Evolutionary conservation across 345 rosid species (phyloP).

Genomic region (Populus nigra): DNA sequence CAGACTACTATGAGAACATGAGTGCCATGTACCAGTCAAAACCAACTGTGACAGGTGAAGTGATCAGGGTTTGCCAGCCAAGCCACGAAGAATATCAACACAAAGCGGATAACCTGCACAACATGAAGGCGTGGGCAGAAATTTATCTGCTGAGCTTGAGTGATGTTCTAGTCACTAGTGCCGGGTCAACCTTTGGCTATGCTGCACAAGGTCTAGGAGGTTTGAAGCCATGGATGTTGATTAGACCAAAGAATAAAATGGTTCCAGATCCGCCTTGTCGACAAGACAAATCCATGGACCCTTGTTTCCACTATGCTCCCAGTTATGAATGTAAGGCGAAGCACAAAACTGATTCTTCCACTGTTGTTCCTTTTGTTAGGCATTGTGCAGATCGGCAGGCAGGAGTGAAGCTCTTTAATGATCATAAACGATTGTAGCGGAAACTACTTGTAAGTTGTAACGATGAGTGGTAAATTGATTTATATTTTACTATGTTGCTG

Average conservation of each 20-base stretch:
- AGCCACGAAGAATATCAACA: constrained; percentile 22
- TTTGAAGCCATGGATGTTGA: constrained; percentile 19
- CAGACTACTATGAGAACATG: constrained; percentile 12
- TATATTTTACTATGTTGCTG: too few relatives aligned
- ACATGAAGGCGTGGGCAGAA: constrained; percentile 23
- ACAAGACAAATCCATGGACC: constrained; percentile 11
- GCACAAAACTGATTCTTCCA: neutral
- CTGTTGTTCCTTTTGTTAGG: constrained; percentile 3
- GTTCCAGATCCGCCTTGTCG: neutral
- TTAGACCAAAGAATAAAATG: neutral
- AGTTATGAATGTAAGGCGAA: constrained; percentile 6
- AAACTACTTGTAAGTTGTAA: neutral
- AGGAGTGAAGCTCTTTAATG: constrained; percentile 4
- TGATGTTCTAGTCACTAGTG: constrained; percentile 18
- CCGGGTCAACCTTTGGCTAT: constrained; percentile 20
- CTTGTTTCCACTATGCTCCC: constrained; percentile 10
- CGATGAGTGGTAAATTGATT: too few relatives aligned
- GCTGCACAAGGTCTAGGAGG: constrained; percentile 20
- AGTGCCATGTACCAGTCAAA: neutral
- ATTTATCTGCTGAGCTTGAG: constrained; percentile 16
- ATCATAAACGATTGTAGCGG: neutral
- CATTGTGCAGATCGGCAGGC: constrained; percentile 5
- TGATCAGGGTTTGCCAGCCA: constrained; percentile 16
- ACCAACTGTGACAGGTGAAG: constrained; percentile 7
- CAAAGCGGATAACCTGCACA: constrained; percentile 7